Evolutionary conservation across 192 early-diverging fungal genomes (phyloP).

Genomic region (Linnemannia hyalina): DNA sequence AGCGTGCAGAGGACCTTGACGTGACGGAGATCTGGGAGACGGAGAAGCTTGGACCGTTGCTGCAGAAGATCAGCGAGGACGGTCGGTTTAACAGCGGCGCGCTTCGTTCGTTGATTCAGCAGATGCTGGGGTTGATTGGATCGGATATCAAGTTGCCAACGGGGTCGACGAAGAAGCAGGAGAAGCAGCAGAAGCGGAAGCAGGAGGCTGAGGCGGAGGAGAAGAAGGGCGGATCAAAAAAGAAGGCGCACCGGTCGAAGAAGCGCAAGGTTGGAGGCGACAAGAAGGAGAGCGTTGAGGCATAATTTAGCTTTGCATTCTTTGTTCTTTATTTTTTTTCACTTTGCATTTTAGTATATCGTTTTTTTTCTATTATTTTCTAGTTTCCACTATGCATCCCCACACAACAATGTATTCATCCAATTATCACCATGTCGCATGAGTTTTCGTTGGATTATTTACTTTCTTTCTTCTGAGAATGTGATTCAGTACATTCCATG

Average conservation of each 20-base stretch:
- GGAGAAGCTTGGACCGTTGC: constrained; percentile 46
- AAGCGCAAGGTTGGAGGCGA: constrained; percentile 36
- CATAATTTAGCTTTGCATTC: background rate
- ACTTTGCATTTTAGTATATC: constrained; percentile 7
- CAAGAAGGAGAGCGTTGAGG: constrained; percentile 9
- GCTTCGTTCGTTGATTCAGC: constrained; percentile 51
- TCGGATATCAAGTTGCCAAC: constrained; percentile 55
- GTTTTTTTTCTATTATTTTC: constrained; percentile 5
- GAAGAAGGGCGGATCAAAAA: constrained; percentile 47
- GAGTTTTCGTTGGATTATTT: too few species aligned
- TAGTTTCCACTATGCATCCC: background rate
- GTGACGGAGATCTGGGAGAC: constrained; percentile 54
- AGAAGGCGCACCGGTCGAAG: constrained; percentile 53
- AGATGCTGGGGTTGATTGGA: constrained; percentile 54
- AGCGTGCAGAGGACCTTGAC: constrained; percentile 47
- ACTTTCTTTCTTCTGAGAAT: background rate
- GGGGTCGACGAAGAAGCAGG: constrained; percentile 36
- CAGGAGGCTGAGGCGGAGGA: constrained; percentile 40
- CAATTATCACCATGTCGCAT: too few species aligned
- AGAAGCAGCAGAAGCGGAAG: constrained; percentile 58
- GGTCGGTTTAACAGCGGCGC: constrained; percentile 53
- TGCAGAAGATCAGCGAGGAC: constrained; percentile 48
- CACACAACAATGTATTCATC: background rate
- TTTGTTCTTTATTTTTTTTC: constrained; percentile 7
- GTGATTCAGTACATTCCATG: too few species aligned